Evolutionary conservation across 257 asterid species (phyloP).

Genomic region (Nicotiana tabacum): DNA sequence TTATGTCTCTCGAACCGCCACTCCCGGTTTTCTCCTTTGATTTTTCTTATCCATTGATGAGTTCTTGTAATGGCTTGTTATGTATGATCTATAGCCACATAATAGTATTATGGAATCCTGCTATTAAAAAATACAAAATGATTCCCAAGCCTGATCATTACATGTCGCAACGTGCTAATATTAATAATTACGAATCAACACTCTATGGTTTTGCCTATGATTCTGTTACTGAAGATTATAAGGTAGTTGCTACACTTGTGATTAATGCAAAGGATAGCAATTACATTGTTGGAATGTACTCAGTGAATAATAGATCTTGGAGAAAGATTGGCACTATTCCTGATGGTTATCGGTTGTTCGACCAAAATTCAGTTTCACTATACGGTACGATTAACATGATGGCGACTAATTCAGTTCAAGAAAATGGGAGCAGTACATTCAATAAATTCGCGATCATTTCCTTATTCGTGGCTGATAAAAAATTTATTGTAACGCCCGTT

Average conservation of each 20-base stretch:
- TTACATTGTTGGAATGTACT: not conserved
- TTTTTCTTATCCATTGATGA: not conserved
- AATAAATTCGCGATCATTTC: not conserved
- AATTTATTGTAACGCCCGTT: not conserved
- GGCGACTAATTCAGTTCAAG: not conserved
- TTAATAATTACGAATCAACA: not conserved
- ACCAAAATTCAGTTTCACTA: not conserved
- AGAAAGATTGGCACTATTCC: not conserved
- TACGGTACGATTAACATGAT: not conserved
- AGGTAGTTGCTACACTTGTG: not conserved
- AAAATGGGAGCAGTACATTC: not conserved
- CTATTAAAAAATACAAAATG: not conserved
- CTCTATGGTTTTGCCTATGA: not conserved
- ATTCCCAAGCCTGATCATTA: not conserved
- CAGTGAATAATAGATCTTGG: not conserved
- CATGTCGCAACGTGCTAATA: accelerated
- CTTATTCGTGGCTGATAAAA: not conserved
- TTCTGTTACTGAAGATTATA: not conserved
- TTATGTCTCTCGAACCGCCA: not conserved
- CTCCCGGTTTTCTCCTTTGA: not conserved
- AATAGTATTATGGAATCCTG: not conserved
- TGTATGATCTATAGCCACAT: not conserved
- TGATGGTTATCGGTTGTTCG: not conserved
- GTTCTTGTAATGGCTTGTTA: not conserved
- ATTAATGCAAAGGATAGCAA: not conserved